Evolutionary conservation across 345 rosid species (phyloP).

Genomic region (Ceriops zippeliana): DNA sequence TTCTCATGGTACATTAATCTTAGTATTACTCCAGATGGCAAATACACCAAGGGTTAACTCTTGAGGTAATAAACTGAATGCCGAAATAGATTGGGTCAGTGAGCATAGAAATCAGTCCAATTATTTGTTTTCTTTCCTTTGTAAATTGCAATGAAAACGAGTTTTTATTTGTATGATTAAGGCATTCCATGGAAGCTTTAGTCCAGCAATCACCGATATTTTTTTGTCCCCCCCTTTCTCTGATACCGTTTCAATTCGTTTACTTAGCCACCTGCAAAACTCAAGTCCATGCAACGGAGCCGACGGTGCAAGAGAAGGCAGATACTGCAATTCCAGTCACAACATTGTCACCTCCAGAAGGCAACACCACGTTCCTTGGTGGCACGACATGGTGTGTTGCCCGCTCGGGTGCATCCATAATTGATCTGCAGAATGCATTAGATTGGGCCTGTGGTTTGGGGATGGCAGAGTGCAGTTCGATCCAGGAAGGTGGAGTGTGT

Average conservation of each 20-base stretch:
- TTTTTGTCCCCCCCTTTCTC: not conserved
- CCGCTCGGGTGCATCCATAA: slow-evolving; percentile 55
- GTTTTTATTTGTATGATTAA: too few relatives aligned
- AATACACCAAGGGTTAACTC: too few relatives aligned
- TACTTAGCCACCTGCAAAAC: not conserved
- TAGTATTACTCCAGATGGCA: too few relatives aligned
- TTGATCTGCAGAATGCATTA: slow-evolving; percentile 74
- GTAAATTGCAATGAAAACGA: too few relatives aligned
- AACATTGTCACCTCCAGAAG: slow-evolving; percentile 63
- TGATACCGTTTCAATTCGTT: not conserved
- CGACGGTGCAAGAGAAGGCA: slow-evolving; percentile 38
- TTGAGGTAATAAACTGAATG: too few relatives aligned
- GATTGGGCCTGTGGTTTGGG: slow-evolving; percentile 98
- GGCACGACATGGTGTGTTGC: slow-evolving; percentile 91
- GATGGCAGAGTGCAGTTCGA: slow-evolving; percentile 35
- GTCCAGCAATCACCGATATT: not conserved
- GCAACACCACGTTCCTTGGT: slow-evolving; percentile 76
- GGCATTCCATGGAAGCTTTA: too few relatives aligned
- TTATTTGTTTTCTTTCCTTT: too few relatives aligned
- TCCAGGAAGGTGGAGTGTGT: slow-evolving; percentile 22
- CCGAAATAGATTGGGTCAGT: too few relatives aligned
- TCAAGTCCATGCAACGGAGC: slow-evolving; percentile 17
- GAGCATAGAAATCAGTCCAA: too few relatives aligned
- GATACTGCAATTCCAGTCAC: slow-evolving; percentile 38
- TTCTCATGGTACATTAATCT: too few relatives aligned